A percentile compares a stretch with the other conserved stretches of the same genome.
phyloP scores from a whole-genome alignment of 129 eudicot species.

The Saposhnikovia divaricata region DNA sequence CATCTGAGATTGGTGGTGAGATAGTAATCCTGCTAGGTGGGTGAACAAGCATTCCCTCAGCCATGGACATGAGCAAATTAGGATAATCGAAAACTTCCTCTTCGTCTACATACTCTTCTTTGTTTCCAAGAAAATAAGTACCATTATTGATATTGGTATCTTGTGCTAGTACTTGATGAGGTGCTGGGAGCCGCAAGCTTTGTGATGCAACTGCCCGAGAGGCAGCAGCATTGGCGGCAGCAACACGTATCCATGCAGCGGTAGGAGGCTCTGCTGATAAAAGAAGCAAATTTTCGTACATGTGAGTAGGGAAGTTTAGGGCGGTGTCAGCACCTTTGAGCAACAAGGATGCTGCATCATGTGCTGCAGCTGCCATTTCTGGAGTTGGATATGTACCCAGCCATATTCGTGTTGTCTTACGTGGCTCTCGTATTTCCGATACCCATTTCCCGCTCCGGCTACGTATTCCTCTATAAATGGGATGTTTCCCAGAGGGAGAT shows the following conservation, averaged over 20 bases:
- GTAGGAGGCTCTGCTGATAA: constrained; percentile 18
- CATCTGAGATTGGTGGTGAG: constrained; percentile 15
- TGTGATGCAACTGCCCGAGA: constrained; percentile 6
- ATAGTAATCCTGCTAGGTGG: constrained; percentile 27
- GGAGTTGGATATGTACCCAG: constrained; percentile 42
- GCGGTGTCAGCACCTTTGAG: constrained; percentile 31
- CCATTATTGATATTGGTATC: neutral
- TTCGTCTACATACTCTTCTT: constrained; percentile 32
- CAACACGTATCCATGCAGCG: constrained; percentile 25
- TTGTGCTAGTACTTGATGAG: neutral
- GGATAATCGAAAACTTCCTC: constrained; percentile 41
- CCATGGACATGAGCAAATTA: constrained; percentile 44
- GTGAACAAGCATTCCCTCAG: constrained; percentile 52
- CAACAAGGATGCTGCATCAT: constrained; percentile 40
- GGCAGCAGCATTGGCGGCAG: constrained; percentile 35
- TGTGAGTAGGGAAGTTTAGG: constrained; percentile 27
- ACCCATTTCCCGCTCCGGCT: constrained; percentile 49
- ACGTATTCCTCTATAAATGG: constrained; percentile 34
- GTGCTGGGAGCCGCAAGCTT: neutral
- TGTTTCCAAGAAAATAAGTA: neutral
- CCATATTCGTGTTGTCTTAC: constrained; percentile 42
- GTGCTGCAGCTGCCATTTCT: constrained; percentile 52
- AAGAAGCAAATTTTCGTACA: neutral
- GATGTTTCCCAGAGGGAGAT: constrained; percentile 31
- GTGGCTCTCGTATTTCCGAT: constrained; percentile 49